phyloP scores from a whole-genome alignment of 108 stramenopile genomes.

The Mediolabrus comicus region DNA sequence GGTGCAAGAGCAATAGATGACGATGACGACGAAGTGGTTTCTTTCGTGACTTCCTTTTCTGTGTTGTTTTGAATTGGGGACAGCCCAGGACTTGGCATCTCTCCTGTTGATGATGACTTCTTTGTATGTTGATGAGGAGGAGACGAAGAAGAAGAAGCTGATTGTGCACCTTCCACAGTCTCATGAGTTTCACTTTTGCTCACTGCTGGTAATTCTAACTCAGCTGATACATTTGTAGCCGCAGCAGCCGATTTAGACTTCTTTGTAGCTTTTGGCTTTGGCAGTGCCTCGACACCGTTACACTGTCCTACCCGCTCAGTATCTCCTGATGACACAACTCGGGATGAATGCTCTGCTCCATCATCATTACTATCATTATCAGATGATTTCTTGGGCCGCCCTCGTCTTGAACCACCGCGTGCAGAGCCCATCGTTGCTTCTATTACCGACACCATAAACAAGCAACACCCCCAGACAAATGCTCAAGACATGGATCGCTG shows the following conservation, averaged over 20 bases:
- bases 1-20: not conserved
- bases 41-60: not conserved
- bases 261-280: not conserved
- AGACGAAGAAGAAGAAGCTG: not conserved
- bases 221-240: not conserved
- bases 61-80: not conserved
- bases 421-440: not conserved
- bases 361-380: not conserved
- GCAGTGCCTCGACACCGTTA: not conserved
- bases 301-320: not conserved
- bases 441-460: not conserved
- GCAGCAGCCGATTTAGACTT: not conserved
- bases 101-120: not conserved
- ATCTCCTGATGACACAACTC: not conserved
- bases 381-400: not conserved
- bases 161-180: not conserved
- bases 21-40: not conserved
- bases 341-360: no score
- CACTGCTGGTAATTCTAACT: not conserved
- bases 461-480: no score
- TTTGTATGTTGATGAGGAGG: not conserved
- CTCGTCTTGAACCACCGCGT: not conserved
- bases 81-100: not conserved
- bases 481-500: not conserved
- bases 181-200: not conserved